These are phyloP conservation scores for Diaporthe destruens DNA, from an alignment of 2,329 filamentous ascomycete species.

Conservation along the genomic window DNA sequence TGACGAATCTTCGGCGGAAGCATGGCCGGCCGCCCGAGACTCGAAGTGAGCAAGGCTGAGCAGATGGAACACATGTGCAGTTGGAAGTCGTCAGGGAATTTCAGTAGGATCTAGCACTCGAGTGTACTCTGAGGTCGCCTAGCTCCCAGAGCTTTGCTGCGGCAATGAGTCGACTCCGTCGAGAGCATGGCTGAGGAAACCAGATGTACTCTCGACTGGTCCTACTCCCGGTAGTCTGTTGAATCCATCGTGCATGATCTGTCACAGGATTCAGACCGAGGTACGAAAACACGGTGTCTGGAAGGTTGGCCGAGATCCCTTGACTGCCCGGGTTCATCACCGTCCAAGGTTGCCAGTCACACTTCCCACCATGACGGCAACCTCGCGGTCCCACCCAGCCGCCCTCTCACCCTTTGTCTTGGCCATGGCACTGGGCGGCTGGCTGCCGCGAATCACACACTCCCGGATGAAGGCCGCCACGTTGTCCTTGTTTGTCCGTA, in stretches of 20 bases:
- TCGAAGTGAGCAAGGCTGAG: not conserved
- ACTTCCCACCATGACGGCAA: constrained; percentile 93
- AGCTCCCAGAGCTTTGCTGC: not conserved
- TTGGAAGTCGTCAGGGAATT: not conserved
- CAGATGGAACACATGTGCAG: not conserved
- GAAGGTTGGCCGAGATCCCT: not conserved
- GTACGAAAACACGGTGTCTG: not conserved
- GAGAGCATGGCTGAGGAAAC: not conserved
- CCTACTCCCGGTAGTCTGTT: not conserved
- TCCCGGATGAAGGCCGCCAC: constrained; percentile 84
- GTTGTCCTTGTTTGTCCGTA: constrained; percentile 79
- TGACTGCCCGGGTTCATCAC: constrained; percentile 42
- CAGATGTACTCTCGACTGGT: not conserved
- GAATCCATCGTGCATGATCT: not conserved
- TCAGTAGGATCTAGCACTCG: too few species aligned
- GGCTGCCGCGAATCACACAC: constrained; percentile 83
- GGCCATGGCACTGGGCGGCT: constrained; percentile 70
- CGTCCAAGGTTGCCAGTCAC: constrained; percentile 72
- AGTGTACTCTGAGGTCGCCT: not conserved
- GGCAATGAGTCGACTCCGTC: accelerated
- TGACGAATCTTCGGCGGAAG: not conserved
- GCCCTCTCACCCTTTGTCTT: constrained; percentile 58
- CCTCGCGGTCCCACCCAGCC: constrained; percentile 86
- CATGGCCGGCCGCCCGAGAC: not conserved
- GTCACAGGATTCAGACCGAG: too few species aligned